phyloP scores from a whole-genome alignment of 352 stramenopile genomes.

The Globisporangium sylvaticum region DNA sequence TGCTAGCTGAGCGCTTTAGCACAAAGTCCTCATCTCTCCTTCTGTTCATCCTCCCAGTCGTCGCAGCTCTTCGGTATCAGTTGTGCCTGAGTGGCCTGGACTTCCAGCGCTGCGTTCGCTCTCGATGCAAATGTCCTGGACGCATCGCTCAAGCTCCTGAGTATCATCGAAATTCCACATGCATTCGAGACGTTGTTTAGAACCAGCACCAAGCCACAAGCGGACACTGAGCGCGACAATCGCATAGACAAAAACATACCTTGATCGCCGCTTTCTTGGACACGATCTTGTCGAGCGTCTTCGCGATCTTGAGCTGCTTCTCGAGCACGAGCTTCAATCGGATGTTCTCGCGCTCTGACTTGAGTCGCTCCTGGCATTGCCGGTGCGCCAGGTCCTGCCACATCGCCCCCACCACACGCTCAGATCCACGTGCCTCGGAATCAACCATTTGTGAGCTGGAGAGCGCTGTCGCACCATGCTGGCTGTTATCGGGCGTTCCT shows the following conservation, averaged over 20 bases:
- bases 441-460: not conserved
- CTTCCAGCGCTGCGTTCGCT: not conserved
- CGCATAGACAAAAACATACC: not conserved
- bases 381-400: constrained; percentile 3
- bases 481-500: not conserved
- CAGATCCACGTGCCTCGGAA: not conserved
- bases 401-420: not conserved
- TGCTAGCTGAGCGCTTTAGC: not conserved
- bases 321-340: constrained; percentile 49
- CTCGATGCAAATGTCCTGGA: not conserved
- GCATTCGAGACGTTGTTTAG: too few relatives aligned
- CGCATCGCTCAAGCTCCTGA: not conserved
- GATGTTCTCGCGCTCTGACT: constrained; percentile 40
- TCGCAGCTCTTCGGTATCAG: not conserved
- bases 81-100: not conserved
- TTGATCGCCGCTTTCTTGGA: constrained; percentile 32
- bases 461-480: not conserved
- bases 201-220: too few relatives aligned
- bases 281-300: constrained; percentile 37
- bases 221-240: not conserved
- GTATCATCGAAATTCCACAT: too few relatives aligned
- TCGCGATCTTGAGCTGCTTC: constrained; percentile 40
- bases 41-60: not conserved
- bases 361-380: not conserved
- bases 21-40: not conserved